Conservation (phyloP, 164 flowering plant species). For the Berberis vulgaris region DNA sequence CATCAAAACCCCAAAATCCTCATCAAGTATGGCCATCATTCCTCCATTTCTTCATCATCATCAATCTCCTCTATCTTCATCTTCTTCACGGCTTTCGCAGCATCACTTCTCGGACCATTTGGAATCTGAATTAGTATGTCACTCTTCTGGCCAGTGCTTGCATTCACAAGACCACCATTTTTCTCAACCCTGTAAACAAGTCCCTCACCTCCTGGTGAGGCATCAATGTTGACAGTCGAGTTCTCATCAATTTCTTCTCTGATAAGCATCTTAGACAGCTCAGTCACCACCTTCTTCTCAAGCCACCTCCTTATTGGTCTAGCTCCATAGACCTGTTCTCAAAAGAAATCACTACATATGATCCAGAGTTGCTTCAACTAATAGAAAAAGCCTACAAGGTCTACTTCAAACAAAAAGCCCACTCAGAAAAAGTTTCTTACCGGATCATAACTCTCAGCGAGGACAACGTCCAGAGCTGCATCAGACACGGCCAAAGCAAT, state of each 20-base stretch:
- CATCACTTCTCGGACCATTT: slow-evolving; percentile 25
- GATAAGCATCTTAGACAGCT: slow-evolving; percentile 55
- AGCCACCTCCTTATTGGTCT: slow-evolving; percentile 42
- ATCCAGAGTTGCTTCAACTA: too few relatives aligned
- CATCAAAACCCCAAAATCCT: too few relatives aligned
- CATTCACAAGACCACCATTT: slow-evolving; percentile 55
- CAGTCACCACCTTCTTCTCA: too few relatives aligned
- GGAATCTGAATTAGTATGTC: slow-evolving; percentile 51
- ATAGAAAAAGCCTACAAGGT: too few relatives aligned
- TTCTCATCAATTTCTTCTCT: slow-evolving; percentile 69
- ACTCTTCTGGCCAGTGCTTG: slow-evolving; percentile 40
- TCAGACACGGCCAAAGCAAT: background rate
- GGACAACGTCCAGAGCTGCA: background rate
- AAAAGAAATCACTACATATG: too few relatives aligned
- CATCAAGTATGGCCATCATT: background rate
- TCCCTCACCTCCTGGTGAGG: slow-evolving; percentile 19
- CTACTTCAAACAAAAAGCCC: too few relatives aligned
- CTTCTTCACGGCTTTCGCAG: slow-evolving; percentile 52
- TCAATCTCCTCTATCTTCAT: slow-evolving; percentile 35
- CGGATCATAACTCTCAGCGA: slow-evolving; percentile 5
- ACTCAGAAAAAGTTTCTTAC: slow-evolving; percentile 4
- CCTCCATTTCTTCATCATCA: background rate
- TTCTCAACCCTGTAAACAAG: slow-evolving; percentile 30
- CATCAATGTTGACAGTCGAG: slow-evolving; percentile 70
- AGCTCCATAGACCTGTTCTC: slow-evolving; percentile 43